Conservation (phyloP, 257 asterid genomes). For the Eucommia ulmoides region DNA sequence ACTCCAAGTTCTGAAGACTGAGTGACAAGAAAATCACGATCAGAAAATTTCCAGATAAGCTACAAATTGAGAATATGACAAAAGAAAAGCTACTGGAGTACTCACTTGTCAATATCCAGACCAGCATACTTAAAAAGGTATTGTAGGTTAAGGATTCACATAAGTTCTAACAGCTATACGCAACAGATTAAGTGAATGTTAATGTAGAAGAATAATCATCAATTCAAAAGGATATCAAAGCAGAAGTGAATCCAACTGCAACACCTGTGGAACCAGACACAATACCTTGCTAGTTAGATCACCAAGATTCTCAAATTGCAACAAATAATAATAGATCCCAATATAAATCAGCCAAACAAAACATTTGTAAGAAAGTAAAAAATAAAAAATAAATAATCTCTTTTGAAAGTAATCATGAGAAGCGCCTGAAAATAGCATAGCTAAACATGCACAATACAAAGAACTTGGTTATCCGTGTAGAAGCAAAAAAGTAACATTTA, state of each 20-base stretch:
- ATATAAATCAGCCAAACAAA: too few relatives aligned
- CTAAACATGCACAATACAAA: too few relatives aligned
- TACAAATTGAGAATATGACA: slow-evolving; percentile 4
- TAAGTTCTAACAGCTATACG: slow-evolving; percentile 19
- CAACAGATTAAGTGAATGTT: slow-evolving; percentile 3
- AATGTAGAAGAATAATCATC: slow-evolving; percentile 12
- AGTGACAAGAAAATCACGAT: slow-evolving; percentile 5
- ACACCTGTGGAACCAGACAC: slow-evolving; percentile 62
- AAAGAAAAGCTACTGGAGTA: slow-evolving; percentile 5
- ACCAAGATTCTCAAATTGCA: too few relatives aligned
- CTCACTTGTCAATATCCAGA: slow-evolving; percentile 93
- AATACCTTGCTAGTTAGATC: too few relatives aligned
- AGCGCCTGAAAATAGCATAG: too few relatives aligned
- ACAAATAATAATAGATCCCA: too few relatives aligned
- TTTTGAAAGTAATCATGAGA: too few relatives aligned
- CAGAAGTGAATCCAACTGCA: slow-evolving; percentile 97
- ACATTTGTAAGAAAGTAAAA: too few relatives aligned
- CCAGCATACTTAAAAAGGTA: slow-evolving; percentile 98
- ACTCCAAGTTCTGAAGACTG: slow-evolving; percentile 99
- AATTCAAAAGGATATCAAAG: slow-evolving; percentile 73
- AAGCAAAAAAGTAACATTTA: too few relatives aligned
- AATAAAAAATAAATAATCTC: too few relatives aligned
- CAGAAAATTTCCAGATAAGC: slow-evolving; percentile 10
- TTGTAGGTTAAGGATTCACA: slow-evolving; percentile 49
- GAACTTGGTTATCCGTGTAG: too few relatives aligned